Conservation (phyloP, 768 basidiomycete species). For the Boletus reticuloceps region DNA sequence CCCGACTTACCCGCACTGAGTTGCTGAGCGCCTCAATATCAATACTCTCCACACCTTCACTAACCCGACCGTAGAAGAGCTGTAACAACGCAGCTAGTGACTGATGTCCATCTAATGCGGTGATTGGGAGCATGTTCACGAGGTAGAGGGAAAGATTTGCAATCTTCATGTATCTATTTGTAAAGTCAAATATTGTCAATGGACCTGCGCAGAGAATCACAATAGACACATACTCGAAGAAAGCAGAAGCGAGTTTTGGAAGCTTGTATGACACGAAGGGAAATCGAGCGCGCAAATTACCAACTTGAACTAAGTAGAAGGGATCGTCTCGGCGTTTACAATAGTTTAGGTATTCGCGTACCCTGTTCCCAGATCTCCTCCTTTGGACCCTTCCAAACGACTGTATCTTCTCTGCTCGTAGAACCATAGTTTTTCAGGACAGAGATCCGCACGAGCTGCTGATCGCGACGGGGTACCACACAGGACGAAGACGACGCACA, state of each 20-base stretch:
- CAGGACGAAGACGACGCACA: constrained; percentile 47
- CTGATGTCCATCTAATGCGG: constrained; percentile 67
- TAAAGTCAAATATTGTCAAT: neutral
- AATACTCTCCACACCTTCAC: constrained; percentile 1
- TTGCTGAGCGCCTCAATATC: constrained; percentile 22
- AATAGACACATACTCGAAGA: constrained; percentile 53
- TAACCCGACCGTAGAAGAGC: constrained; percentile 8
- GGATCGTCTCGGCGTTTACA: neutral
- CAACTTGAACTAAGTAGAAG: constrained; percentile 52
- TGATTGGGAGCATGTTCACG: constrained; percentile 79
- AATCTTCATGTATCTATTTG: constrained; percentile 54
- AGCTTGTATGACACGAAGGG: constrained; percentile 26
- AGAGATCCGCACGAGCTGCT: constrained; percentile 56
- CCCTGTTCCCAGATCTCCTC: constrained; percentile 67
- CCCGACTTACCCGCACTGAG: neutral
- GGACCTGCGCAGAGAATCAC: neutral
- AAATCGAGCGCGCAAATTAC: constrained; percentile 41
- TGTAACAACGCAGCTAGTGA: constrained; percentile 41
- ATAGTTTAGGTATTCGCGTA: constrained; percentile 25
- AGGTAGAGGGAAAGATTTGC: constrained; percentile 77
- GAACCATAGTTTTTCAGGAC: constrained; percentile 23
- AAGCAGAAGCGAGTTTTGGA: constrained; percentile 22
- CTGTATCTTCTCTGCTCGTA: constrained; percentile 31
- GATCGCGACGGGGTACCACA: constrained; percentile 46
- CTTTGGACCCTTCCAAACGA: constrained; percentile 75